Percentiles rank a stretch among this genome's conserved stretches.
These are phyloP conservation scores for Oryza rufipogon DNA, from an alignment of 176 grass and related monocot genomes.

Conservation along the genomic window DNA sequence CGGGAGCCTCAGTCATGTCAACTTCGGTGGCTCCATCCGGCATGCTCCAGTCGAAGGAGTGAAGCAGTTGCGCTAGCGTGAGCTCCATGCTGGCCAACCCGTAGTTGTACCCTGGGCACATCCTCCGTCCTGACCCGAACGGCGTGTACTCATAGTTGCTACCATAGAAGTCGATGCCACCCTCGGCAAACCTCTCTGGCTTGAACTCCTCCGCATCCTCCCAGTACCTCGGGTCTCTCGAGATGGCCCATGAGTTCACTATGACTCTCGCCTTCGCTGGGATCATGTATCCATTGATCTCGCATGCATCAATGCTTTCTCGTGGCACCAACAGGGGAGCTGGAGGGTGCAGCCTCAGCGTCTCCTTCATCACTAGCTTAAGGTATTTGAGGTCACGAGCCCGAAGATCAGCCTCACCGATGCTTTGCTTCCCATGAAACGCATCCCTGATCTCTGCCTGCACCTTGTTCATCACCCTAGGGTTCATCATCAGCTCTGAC, in stretches of 20 bases:
- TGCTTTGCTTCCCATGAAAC: background rate
- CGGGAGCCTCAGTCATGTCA: conserved; percentile 21
- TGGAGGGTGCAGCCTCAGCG: background rate
- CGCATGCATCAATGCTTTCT: conserved; percentile 33
- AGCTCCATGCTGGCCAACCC: conserved; percentile 43
- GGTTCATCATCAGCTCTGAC: conserved; percentile 44
- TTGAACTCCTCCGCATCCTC: conserved; percentile 37
- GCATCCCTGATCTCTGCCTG: conserved; percentile 37
- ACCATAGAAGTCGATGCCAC: conserved; percentile 24
- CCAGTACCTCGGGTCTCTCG: conserved; percentile 51
- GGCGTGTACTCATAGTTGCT: conserved; percentile 45
- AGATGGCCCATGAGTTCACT: conserved; percentile 51
- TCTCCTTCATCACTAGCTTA: conserved; percentile 39
- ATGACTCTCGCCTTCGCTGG: conserved; percentile 47
- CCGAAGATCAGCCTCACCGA: conserved; percentile 30
- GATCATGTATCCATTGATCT: conserved; percentile 48
- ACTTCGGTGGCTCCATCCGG: conserved; percentile 10
- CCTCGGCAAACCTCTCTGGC: conserved; percentile 46
- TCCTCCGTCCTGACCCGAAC: conserved; percentile 37
- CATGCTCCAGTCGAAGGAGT: conserved; percentile 48
- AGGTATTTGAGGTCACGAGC: conserved; percentile 28
- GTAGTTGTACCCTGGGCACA: conserved; percentile 51
- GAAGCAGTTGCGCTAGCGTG: conserved; percentile 37
- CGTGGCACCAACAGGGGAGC: conserved; percentile 43
- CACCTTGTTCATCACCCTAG: conserved; percentile 44